A percentile compares a stretch with the other conserved stretches of the same genome.
Conservation (phyloP, 1,284 basidiomycete genomes). For the Termitomyces sp. region DNA sequence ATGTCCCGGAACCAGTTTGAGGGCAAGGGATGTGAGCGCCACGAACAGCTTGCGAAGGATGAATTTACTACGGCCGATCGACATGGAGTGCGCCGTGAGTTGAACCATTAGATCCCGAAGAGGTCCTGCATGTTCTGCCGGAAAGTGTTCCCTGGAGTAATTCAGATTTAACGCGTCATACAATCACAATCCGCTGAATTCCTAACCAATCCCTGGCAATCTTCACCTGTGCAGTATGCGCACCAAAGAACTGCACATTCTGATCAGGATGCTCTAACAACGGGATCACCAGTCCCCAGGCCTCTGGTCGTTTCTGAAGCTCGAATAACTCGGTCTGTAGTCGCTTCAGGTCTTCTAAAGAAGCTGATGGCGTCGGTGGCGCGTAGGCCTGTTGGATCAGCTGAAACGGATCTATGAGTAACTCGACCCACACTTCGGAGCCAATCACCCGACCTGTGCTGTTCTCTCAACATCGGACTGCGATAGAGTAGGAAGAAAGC, state of each 20-base stretch:
- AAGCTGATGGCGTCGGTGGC: constrained; percentile 39
- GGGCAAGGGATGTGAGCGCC: constrained; percentile 73
- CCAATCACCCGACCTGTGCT: constrained; percentile 35
- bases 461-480: constrained; percentile 43
- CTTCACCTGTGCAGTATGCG: constrained; percentile 88
- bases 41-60: constrained; percentile 84
- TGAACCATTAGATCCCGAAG: constrained; percentile 62
- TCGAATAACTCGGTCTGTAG: constrained; percentile 70
- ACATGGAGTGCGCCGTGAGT: constrained; percentile 55
- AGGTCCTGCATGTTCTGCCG: constrained; percentile 44
- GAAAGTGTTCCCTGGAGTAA: constrained; percentile 54
- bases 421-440: constrained; percentile 3
- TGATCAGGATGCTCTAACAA: constrained; percentile 65
- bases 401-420: constrained; percentile 20
- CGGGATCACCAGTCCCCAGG: constrained; percentile 76
- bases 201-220: constrained; percentile 83
- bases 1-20: constrained; percentile 61
- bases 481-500: constrained; percentile 42
- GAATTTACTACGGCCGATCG: constrained; percentile 52
- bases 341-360: constrained; percentile 56
- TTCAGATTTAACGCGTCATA: constrained; percentile 1
- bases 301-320: constrained; percentile 63
- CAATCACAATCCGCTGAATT: not conserved
- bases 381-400: constrained; percentile 55
- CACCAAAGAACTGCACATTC: constrained; percentile 88